phyloP scores from a whole-genome alignment of 371 early-diverging fungal genomes.

The Mucor irregularis region DNA sequence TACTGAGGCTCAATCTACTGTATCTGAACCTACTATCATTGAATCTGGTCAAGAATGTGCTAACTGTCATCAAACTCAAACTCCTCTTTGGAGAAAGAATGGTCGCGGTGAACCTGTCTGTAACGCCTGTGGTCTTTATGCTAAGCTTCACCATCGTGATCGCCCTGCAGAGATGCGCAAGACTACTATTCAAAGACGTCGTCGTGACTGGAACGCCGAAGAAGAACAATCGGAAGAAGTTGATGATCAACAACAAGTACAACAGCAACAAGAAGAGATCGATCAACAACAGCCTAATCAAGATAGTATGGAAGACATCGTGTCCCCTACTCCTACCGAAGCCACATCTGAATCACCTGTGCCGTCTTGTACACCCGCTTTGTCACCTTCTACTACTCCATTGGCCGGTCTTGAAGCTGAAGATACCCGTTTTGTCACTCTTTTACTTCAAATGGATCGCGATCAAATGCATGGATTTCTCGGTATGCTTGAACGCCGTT shows the following conservation, averaged over 20 bases:
- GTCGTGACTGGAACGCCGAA: slow-evolving; percentile 29
- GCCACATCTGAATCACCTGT: neutral
- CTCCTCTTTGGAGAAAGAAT: slow-evolving; percentile 91
- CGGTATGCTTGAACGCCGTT: slow-evolving; percentile 46
- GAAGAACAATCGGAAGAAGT: slow-evolving; percentile 5
- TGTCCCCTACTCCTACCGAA: neutral
- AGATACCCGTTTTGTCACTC: slow-evolving; percentile 45
- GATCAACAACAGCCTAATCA: neutral
- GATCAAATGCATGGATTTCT: slow-evolving; percentile 56
- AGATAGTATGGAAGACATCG: neutral
- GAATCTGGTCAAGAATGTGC: slow-evolving; percentile 54
- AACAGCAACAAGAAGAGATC: neutral
- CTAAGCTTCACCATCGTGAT: slow-evolving; percentile 34
- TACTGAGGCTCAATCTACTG: neutral
- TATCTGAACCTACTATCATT: neutral
- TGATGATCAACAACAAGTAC: neutral
- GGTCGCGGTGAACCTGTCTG: slow-evolving; percentile 83
- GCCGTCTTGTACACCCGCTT: neutral
- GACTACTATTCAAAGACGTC: slow-evolving; percentile 33
- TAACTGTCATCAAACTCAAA: slow-evolving; percentile 85
- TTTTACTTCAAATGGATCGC: slow-evolving; percentile 50
- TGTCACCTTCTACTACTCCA: slow-evolving; percentile 5
- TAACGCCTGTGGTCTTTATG: slow-evolving; percentile 91
- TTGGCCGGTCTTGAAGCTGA: slow-evolving; percentile 24
- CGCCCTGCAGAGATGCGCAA: slow-evolving; percentile 31